Evolutionary conservation across 106 monocot species (phyloP).

Genomic region (Narthecium ossifragum): DNA sequence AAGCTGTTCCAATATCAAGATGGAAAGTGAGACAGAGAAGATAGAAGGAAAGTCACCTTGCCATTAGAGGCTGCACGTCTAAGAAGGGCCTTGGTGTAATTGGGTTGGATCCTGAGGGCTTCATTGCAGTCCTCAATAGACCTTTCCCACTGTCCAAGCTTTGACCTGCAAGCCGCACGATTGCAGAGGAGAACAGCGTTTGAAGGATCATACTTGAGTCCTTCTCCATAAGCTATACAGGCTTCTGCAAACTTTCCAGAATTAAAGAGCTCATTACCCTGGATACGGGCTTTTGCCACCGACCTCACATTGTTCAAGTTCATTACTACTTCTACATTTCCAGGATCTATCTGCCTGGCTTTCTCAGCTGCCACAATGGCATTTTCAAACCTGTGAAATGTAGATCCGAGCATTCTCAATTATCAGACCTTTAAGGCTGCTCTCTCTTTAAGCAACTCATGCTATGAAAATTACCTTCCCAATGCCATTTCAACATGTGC

Average conservation of each 20-base stretch:
- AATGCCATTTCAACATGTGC: conserved; percentile 75
- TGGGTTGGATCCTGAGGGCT: conserved; percentile 67
- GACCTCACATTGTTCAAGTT: conserved; percentile 46
- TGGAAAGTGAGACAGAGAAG: not conserved
- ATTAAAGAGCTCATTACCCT: conserved; percentile 70
- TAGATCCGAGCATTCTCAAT: conserved; percentile 10
- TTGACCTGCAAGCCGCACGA: conserved; percentile 80
- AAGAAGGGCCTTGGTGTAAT: conserved; percentile 75
- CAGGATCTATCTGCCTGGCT: conserved; percentile 49
- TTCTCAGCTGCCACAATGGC: conserved; percentile 62
- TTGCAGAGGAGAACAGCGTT: conserved; percentile 83
- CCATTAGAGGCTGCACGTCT: conserved; percentile 67
- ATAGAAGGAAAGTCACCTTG: conserved; percentile 44
- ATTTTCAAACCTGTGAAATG: conserved; percentile 61
- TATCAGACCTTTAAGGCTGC: too few species aligned
- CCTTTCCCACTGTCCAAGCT: conserved; percentile 79
- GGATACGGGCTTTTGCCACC: conserved; percentile 47
- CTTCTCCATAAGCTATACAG: conserved; percentile 78
- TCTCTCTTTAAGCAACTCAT: not conserved
- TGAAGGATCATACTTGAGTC: conserved; percentile 66
- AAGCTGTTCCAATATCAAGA: not conserved
- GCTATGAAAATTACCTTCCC: conserved; percentile 42
- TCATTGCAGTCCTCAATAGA: conserved; percentile 80
- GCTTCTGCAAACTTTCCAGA: conserved; percentile 73
- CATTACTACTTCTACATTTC: conserved; percentile 36